These are phyloP conservation scores for Fusarium hostae DNA, from an alignment of 2,329 filamentous ascomycete genomes.

Conservation along the genomic window DNA sequence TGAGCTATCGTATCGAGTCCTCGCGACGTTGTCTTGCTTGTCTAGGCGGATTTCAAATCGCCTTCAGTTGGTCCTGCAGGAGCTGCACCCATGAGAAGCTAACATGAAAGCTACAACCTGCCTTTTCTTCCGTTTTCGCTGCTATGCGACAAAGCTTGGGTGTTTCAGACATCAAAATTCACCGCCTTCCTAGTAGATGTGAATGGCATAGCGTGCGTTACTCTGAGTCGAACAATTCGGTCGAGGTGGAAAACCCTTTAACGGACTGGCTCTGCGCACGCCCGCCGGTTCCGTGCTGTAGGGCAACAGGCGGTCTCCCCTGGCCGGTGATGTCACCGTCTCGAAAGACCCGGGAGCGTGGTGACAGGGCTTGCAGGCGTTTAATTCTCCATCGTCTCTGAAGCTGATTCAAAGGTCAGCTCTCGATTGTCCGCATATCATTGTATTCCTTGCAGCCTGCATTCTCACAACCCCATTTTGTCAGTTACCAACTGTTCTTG, in stretches of 20 bases:
- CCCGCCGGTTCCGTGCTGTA: slow-evolving; percentile 23
- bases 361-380: slow-evolving; percentile 37
- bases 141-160: slow-evolving; percentile 13
- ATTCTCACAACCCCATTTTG: neutral
- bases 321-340: slow-evolving; percentile 43
- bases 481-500: neutral
- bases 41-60: slow-evolving; percentile 1
- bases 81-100: slow-evolving; percentile 7
- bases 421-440: neutral
- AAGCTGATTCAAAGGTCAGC: neutral
- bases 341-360: slow-evolving; percentile 36
- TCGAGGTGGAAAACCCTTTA: slow-evolving; percentile 29
- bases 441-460: slow-evolving; percentile 4
- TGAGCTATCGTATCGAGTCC: slow-evolving; percentile 17
- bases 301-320: slow-evolving; percentile 30
- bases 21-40: slow-evolving; percentile 17
- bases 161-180: slow-evolving; percentile 25
- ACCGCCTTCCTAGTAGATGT: slow-evolving; percentile 35
- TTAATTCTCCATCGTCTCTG: slow-evolving; percentile 9
- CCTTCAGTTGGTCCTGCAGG: slow-evolving; percentile 8
- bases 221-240: slow-evolving; percentile 31
- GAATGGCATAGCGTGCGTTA: slow-evolving; percentile 14
- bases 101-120: neutral
- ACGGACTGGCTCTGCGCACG: slow-evolving; percentile 22
- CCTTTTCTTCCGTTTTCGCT: slow-evolving; percentile 12